These are phyloP conservation scores for Pezicula neosporulosa DNA, from an alignment of 2,329 filamentous ascomycete species.

Conservation along the genomic window DNA sequence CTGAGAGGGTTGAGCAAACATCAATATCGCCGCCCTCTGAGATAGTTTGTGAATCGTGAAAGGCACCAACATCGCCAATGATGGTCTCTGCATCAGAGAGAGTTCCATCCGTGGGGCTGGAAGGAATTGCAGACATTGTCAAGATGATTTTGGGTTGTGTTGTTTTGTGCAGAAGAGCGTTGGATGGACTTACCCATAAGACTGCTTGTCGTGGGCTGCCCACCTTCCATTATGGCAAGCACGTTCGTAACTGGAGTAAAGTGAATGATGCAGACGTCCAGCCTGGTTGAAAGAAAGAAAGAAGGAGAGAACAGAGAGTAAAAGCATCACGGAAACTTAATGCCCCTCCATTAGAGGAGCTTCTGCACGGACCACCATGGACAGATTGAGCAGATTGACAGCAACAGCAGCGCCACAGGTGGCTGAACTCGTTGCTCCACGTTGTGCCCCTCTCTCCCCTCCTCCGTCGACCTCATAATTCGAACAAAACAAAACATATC, in stretches of 20 bases:
- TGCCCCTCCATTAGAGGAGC: conserved; percentile 6
- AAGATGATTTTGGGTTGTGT: not conserved
- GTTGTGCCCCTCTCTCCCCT: not conserved
- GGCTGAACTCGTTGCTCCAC: not conserved
- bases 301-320: not conserved
- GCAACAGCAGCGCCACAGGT: not conserved
- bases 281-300: conserved; percentile 2
- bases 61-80: not conserved
- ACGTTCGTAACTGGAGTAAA: not conserved
- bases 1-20: not conserved
- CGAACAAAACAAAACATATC: no score
- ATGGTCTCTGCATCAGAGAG: not conserved
- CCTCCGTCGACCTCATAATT: not conserved
- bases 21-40: not conserved
- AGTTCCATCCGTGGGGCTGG: no score
- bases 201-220: conserved; percentile 20
- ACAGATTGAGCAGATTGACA: not conserved
- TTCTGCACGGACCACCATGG: not conserved
- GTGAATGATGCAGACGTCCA: not conserved
- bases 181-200: conserved; percentile 21
- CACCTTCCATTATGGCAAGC: conserved; percentile 20
- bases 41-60: not conserved
- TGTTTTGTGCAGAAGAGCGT: conserved; percentile 1
- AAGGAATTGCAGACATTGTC: not conserved
- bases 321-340: not conserved